Conservation (phyloP, 2,329 filamentous ascomycete genomes). For the Monosporascus ibericus region DNA sequence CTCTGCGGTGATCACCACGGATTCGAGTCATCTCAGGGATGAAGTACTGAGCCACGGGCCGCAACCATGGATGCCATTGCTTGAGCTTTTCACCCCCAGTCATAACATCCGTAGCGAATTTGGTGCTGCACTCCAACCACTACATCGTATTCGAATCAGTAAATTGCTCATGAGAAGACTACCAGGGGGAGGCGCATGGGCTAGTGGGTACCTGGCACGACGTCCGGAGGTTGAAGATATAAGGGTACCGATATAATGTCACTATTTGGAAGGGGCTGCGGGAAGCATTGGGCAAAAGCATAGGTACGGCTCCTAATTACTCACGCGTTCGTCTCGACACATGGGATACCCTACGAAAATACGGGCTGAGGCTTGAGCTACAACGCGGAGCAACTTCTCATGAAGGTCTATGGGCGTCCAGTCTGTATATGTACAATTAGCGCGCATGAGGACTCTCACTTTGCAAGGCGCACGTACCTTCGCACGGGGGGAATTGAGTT, state of each 20-base stretch:
- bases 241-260: no score
- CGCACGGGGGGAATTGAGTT: conserved; percentile 19
- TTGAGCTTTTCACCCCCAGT: conserved; percentile 22
- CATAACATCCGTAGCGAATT: conserved; percentile 22
- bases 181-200: no score
- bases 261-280: no score
- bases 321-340: conserved; percentile 18
- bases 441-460: conserved; percentile 2
- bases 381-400: conserved; percentile 19
- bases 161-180: neutral
- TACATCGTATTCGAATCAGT: neutral
- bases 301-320: neutral
- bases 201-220: no score
- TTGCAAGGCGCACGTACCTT: conserved; percentile 10
- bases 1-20: conserved; percentile 17
- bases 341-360: conserved; percentile 23
- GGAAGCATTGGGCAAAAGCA: no score
- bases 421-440: conserved; percentile 6
- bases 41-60: conserved; percentile 20
- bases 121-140: conserved; percentile 22
- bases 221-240: no score
- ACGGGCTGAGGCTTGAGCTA: conserved; percentile 22
- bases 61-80: conserved; percentile 21
- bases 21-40: conserved; percentile 22
- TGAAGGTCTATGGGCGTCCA: conserved; percentile 22